These are phyloP conservation scores for Eimeria acervulina DNA, from an alignment of 169 alveolate species.

Conservation along the genomic window DNA sequence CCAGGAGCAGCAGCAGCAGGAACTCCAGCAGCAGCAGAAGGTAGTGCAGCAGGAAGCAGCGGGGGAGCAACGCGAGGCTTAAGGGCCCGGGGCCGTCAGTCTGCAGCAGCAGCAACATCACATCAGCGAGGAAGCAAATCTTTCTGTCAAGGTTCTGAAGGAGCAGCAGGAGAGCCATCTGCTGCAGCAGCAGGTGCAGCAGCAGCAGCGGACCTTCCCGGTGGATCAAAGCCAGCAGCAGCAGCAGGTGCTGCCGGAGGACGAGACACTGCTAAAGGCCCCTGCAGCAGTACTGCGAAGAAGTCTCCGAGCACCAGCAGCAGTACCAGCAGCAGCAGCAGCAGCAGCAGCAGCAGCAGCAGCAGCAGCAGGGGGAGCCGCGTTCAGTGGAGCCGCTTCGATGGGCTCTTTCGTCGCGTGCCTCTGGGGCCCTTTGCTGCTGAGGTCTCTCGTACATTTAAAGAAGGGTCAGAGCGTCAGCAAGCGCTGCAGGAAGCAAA, in stretches of 20 bases:
- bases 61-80: conserved; percentile 5
- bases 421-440: conserved; percentile 84
- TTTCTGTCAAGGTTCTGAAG: not conserved
- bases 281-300: not conserved
- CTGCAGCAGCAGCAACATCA: conserved; percentile 36
- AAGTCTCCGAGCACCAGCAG: conserved; percentile 26
- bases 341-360: conserved; percentile 73
- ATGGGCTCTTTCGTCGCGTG: conserved; percentile 64
- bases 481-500: conserved; percentile 81
- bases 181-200: conserved; percentile 32
- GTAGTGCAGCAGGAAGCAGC: not conserved
- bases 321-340: conserved; percentile 71
- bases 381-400: conserved; percentile 81
- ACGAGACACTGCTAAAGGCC: conserved; percentile 27
- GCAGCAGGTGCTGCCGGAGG: not conserved
- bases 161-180: not conserved
- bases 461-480: conserved; percentile 46
- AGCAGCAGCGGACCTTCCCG: not conserved
- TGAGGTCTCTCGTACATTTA: conserved; percentile 25
- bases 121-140: conserved; percentile 21
- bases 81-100: conserved; percentile 35
- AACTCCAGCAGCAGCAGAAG: not conserved
- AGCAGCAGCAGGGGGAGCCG: conserved; percentile 82
- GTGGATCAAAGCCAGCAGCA: not conserved
- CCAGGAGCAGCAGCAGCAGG: conserved; percentile 42